A percentile compares a stretch with the other conserved stretches of the same genome.
Evolutionary conservation across 805 yeast genomes (phyloP).

Genomic region (Wickerhamiella australiensis): DNA sequence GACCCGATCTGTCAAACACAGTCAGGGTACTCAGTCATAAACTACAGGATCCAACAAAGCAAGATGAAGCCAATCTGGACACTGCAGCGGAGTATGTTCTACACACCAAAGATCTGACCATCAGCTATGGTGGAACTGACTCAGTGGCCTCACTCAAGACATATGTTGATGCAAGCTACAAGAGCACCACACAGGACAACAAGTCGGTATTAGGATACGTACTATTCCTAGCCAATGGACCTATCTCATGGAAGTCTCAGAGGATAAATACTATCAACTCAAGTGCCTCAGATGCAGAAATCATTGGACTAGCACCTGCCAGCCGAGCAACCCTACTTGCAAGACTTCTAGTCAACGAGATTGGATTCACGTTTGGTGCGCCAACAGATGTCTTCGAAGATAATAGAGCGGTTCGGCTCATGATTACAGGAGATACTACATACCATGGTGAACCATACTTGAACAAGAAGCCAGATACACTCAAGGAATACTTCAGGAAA

Average conservation of each 20-base stretch:
- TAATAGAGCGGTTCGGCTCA: not conserved
- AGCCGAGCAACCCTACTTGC: not conserved
- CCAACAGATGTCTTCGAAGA: not conserved
- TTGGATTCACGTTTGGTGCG: not conserved
- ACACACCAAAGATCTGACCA: not conserved
- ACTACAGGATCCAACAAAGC: not conserved
- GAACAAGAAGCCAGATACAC: not conserved
- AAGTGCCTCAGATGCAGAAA: not conserved
- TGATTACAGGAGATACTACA: not conserved
- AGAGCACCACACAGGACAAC: not conserved
- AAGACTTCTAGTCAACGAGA: not conserved
- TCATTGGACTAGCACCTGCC: not conserved
- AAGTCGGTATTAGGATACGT: not conserved
- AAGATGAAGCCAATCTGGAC: not conserved
- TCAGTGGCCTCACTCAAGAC: not conserved
- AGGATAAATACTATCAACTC: not conserved
- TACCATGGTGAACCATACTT: not conserved
- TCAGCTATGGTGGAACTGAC: not conserved
- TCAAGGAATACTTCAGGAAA: not conserved
- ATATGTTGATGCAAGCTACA: not conserved
- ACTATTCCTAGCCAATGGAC: not conserved
- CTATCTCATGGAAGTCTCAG: not conserved
- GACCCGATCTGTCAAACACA: not conserved
- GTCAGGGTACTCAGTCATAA: not conserved
- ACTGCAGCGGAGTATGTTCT: not conserved